Base-by-base conservation (phyloP, 768 basidiomycete species). In the Naganishia randhawae region DNA sequence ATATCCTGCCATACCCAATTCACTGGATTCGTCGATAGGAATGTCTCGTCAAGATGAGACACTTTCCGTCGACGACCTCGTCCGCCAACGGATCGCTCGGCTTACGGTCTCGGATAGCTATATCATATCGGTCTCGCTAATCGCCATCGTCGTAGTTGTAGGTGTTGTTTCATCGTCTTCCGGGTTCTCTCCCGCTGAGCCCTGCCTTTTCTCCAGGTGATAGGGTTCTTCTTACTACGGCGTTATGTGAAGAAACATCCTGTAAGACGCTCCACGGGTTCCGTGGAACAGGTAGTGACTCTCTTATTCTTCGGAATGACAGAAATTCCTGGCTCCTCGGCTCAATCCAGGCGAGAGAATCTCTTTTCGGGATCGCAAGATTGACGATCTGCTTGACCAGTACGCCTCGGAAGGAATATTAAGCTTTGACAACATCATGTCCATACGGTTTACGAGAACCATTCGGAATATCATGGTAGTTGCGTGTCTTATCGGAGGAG, bases 341-440 rank as follows among this genome's bases (percentile, higher is more conserved):
- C 37, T 27, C 22, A 42, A 39, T 14, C 10, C 7, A n/a, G 39
- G 39, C 3, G 33, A 55, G 29, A 61, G 41, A 25, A 29, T 61
- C 22, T 39, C 14, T 13, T 61, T 61, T 22, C 17, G 33, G 33
- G 54, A 55, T 22, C 33, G 54, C 3, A 37, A 17, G 1, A 55
- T 61, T 6, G 35, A 39, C n/a, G 3, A 29, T 25, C 16, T 61
- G 57, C 41, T 61, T 7, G 14, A 61, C 4, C 17, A n/a, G 29
- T 22, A 4, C 31, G 57, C 16, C 39, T 2, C 22, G 14, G 25
- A n/a, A 41, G 57, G 55, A 4, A 25, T 22, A 16, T 22, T 61
- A 14, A 61, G 57, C 16, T 61, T 61, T 13, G 57, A 61, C 25
- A 61, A 61, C 57, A 27, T 61, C 37, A 41, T 61, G 57, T 39